phyloP scores from a whole-genome alignment of 257 asterid species.

The Primulina tabacum region DNA sequence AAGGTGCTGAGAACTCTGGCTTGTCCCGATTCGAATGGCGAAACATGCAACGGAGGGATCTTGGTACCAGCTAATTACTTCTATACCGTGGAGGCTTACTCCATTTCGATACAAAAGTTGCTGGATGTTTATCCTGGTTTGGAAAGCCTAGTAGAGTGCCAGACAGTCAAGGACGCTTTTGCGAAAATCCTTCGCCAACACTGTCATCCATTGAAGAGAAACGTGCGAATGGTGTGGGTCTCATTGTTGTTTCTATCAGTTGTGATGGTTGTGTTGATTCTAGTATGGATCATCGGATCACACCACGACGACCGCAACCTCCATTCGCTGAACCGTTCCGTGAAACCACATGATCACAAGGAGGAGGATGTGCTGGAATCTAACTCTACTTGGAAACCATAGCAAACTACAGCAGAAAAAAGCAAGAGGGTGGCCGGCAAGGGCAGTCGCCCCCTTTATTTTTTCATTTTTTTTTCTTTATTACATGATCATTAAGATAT shows the following conservation, averaged over 20 bases:
- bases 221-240: conserved; percentile 49
- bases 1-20: conserved; percentile 46
- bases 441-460: not conserved
- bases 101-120: conserved; percentile 58
- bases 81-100: conserved; percentile 46
- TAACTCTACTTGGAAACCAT: not conserved
- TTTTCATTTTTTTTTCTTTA: too few relatives aligned
- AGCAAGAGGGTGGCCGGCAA: not conserved
- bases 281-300: conserved; percentile 42
- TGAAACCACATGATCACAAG: conserved; percentile 40
- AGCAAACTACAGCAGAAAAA: not conserved
- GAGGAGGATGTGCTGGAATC: conserved; percentile 32
- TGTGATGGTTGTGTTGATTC: conserved; percentile 48
- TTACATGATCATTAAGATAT: too few relatives aligned
- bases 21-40: conserved; percentile 51
- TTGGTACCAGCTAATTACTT: conserved; percentile 37
- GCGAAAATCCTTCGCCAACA: conserved; percentile 50
- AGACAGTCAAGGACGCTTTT: conserved; percentile 58
- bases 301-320: conserved; percentile 34
- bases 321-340: conserved; percentile 38
- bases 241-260: conserved; percentile 50
- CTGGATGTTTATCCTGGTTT: conserved; percentile 68
- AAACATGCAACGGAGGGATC: conserved; percentile 35
- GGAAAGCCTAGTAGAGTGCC: conserved; percentile 68
- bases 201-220: conserved; percentile 61